Evolutionary conservation across 306 rosid genomes (phyloP), one percentile per base, ranked within the genome.

Genomic region (Dalbergia cultrata): DNA sequence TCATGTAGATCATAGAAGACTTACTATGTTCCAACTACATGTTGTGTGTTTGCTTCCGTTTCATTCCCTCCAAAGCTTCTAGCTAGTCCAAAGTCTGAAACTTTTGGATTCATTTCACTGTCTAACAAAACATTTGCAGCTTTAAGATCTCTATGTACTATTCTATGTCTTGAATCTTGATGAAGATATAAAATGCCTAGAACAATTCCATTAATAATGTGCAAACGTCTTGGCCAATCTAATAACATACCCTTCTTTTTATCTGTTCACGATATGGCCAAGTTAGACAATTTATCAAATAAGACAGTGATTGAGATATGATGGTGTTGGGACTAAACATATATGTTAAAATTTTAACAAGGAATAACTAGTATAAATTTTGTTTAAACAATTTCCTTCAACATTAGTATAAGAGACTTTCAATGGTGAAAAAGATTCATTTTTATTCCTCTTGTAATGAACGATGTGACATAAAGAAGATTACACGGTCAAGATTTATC

Each of bases 181-280:
- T 90, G 88, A 45, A 90, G 93, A 72, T 90, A 90, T 14, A 90
- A 80, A 65, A 87, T 87, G 12, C 87, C 93, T 0, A 86, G 74
- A 11, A 86, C 91, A 26, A 90, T 61, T 31, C 90, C 88, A 33
- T 22, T 52, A 67, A 82, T 74, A 14, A 83, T 86, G 37, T 74
- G 80, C 60, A 67, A 61, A 31, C 81, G 84, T 75, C 39, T 77
- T 26, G 82, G 39, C 90, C 81, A 86, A 47, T 77, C 79, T 34
- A 86, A 67, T 54, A 37, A 26, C 54, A 2, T 56, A 58, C 68
- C 13, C 5, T 47, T 75, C 3, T 59, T 47, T 62, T 56, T 19
- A 47, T 9, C n/a, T 45, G 9, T 1, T 44, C 31, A 26, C 2
- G 31, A 26, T 2, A 26, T 26, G 1, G 31, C 31, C 31, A 26